Percentiles rank a stretch among this genome's conserved stretches.
phyloP scores from a whole-genome alignment of 2,329 filamentous ascomycete species.

The Hypoxylon sp. region DNA sequence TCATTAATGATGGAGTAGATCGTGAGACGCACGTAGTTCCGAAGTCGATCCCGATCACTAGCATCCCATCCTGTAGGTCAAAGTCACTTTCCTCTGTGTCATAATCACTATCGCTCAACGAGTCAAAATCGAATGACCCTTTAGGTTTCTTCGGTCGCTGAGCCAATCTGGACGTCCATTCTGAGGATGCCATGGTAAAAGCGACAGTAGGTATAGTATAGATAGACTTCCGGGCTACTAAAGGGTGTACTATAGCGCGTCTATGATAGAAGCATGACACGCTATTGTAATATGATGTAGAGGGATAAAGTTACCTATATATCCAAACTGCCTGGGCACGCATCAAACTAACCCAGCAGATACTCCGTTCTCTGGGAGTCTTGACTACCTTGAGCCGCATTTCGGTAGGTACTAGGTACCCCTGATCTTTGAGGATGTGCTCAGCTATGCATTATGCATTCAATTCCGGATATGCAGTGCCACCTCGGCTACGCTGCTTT shows the following conservation, averaged over 20 bases:
- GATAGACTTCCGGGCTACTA: not conserved
- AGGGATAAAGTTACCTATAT: no score
- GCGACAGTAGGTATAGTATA: not conserved
- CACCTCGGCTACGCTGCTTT: no score
- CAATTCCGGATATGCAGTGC: no score
- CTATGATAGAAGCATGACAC: not conserved
- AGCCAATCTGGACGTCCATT: not conserved
- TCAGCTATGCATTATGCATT: no score
- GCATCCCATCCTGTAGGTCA: slow-evolving; percentile 1
- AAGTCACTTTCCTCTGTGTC: not conserved
- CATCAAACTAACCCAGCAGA: not conserved
- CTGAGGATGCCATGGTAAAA: not conserved
- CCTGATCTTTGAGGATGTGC: no score
- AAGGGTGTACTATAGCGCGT: not conserved
- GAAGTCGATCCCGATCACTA: slow-evolving; percentile 19
- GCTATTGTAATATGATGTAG: not conserved
- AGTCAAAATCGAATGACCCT: not conserved
- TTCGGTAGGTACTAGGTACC: no score
- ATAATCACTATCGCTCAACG: not conserved
- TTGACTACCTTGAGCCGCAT: no score
- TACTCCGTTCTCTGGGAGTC: no score
- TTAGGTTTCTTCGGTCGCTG: not conserved
- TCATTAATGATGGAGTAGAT: no score
- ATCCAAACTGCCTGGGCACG: not conserved
- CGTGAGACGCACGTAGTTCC: slow-evolving; percentile 2